Percentiles rank a stretch among this genome's conserved stretches.
phyloP scores from a whole-genome alignment of 495 filamentous ascomycete species.

The Lindgomyces ingoldianus region DNA sequence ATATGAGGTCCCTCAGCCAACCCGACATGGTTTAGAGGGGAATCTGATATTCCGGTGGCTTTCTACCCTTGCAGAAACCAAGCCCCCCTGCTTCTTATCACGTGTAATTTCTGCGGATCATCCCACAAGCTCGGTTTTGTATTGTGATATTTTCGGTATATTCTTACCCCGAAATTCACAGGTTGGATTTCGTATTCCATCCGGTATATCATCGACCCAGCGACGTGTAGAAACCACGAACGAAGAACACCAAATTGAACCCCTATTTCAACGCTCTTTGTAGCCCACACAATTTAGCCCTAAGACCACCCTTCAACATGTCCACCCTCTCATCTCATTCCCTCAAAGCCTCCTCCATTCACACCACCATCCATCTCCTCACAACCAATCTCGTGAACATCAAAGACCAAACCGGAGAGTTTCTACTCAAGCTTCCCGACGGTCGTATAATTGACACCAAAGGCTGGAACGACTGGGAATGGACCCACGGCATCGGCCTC shows the following conservation, averaged over 20 bases:
- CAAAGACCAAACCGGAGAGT: conserved; percentile 67
- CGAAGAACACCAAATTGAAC: not conserved
- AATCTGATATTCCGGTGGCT: conserved; percentile 10
- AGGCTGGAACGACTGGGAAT: conserved; percentile 77
- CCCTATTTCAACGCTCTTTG: not conserved
- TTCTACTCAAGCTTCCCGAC: conserved; percentile 64
- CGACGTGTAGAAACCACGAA: not conserved
- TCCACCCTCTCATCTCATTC: conserved; percentile 18
- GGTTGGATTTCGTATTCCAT: not conserved
- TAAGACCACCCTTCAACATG: conserved; percentile 7
- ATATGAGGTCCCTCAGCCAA: too few relatives aligned
- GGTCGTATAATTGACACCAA: conserved; percentile 78
- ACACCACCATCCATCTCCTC: conserved; percentile 59
- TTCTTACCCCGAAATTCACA: not conserved
- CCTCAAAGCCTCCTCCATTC: conserved; percentile 42
- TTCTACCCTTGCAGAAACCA: not conserved
- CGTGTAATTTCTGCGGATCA: not conserved
- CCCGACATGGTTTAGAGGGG: too few relatives aligned
- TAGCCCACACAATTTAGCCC: not conserved
- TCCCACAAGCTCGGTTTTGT: not conserved
- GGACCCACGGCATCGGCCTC: conserved; percentile 76
- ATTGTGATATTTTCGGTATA: not conserved
- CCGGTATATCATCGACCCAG: too few relatives aligned
- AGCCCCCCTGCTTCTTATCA: not conserved
- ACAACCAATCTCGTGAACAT: conserved; percentile 71